These are phyloP conservation scores for Kwoniella bestiolae DNA, from an alignment of 768 basidiomycete genomes.

Conservation along the genomic window DNA sequence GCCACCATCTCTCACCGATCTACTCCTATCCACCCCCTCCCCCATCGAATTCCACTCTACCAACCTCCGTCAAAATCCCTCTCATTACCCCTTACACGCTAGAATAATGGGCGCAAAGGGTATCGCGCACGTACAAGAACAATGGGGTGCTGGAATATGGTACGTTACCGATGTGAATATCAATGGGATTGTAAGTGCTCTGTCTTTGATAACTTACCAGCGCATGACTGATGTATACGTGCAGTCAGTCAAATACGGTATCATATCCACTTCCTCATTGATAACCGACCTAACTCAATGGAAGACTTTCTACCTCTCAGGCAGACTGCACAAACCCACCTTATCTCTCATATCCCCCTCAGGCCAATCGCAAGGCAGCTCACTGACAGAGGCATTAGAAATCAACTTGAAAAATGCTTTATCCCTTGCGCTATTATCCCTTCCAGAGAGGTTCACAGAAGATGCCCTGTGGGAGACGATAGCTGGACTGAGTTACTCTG, in stretches of 20 bases:
- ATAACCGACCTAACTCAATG: conserved; percentile 90
- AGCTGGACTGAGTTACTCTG: conserved; percentile 77
- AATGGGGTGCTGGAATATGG: conserved; percentile 79
- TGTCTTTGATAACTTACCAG: not conserved
- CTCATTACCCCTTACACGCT: conserved; percentile 89
- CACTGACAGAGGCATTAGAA: conserved; percentile 84
- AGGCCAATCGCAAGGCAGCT: not conserved
- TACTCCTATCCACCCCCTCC: conserved; percentile 94
- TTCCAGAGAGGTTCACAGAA: conserved; percentile 79
- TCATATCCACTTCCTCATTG: conserved; percentile 86
- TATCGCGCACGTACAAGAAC: conserved; percentile 73
- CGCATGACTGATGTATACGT: not conserved
- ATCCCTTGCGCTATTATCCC: conserved; percentile 78
- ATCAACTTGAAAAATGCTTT: conserved; percentile 91
- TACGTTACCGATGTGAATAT: conserved; percentile 90
- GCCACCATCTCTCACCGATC: conserved; percentile 83
- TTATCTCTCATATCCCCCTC: not conserved
- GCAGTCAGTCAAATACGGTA: conserved; percentile 94
- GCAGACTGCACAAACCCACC: conserved; percentile 93
- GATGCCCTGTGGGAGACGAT: conserved; percentile 81
- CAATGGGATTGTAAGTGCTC: conserved; percentile 72
- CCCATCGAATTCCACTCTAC: conserved; percentile 91
- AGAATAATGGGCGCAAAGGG: conserved; percentile 80
- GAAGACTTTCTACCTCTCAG: conserved; percentile 89
- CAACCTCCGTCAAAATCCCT: conserved; percentile 88